Evolutionary conservation across 495 filamentous ascomycete species (phyloP).

Genomic region (Amniculicola lignicola): DNA sequence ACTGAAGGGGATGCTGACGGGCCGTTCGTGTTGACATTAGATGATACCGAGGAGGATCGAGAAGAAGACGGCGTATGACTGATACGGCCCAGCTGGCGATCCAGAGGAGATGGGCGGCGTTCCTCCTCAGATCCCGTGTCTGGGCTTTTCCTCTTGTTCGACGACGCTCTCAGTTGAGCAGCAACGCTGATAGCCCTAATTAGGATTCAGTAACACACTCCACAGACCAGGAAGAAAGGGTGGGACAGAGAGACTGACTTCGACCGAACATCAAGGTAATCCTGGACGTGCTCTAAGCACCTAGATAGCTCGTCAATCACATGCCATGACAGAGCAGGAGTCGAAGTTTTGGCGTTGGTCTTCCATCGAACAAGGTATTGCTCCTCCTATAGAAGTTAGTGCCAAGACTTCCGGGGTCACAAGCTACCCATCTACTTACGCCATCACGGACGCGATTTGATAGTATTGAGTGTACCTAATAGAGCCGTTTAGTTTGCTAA

Average conservation of each 20-base stretch:
- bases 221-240: not conserved
- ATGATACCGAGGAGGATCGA: conserved; percentile 14
- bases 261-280: conserved; percentile 36
- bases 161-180: not conserved
- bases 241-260: conserved; percentile 10
- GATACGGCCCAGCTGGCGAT: not conserved
- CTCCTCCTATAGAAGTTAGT: conserved; percentile 34
- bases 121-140: conserved; percentile 18
- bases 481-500: conserved; percentile 3
- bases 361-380: conserved; percentile 42
- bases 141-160: conserved; percentile 37
- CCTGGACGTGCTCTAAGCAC: conserved; percentile 38
- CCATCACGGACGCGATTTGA: conserved; percentile 22
- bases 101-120: conserved; percentile 22
- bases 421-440: too few relatives aligned
- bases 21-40: not conserved
- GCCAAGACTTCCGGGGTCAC: too few relatives aligned
- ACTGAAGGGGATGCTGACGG: not conserved
- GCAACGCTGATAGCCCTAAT: not conserved
- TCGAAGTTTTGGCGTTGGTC: not conserved
- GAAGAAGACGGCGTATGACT: conserved; percentile 11
- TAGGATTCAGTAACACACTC: not conserved
- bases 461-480: conserved; percentile 22
- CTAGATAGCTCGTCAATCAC: conserved; percentile 32
- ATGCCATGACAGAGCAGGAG: conserved; percentile 40